phyloP scores from a whole-genome alignment of 2,329 filamentous ascomycete genomes.

The Fusarium lyarnte region DNA sequence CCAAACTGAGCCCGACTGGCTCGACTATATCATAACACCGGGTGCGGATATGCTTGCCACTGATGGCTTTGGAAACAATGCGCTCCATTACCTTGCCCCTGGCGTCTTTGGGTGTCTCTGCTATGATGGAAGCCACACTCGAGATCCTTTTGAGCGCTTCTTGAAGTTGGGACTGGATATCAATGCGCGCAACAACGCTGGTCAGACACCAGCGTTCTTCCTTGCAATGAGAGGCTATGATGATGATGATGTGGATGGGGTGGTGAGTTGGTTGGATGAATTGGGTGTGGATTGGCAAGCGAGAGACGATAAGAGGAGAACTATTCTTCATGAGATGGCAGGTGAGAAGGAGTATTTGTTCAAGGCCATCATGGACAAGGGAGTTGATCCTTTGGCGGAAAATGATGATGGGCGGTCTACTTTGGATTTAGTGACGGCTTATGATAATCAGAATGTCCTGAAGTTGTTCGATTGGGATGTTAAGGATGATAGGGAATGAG shows the following conservation, averaged over 20 bases:
- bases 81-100: slow-evolving; percentile 17
- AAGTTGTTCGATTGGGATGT: slow-evolving; percentile 15
- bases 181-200: slow-evolving; percentile 26
- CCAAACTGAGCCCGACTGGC: neutral
- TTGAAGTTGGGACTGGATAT: slow-evolving; percentile 16
- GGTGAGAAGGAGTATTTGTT: neutral
- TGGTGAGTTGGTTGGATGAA: slow-evolving; percentile 8
- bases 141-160: slow-evolving; percentile 4
- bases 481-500: neutral
- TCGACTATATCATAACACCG: slow-evolving; percentile 14
- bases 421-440: slow-evolving; percentile 18
- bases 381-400: slow-evolving; percentile 19
- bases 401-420: slow-evolving; percentile 24
- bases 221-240: neutral
- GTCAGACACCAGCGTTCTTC: slow-evolving; percentile 16
- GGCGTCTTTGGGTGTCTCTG: neutral
- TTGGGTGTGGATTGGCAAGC: slow-evolving; percentile 24
- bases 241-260: neutral
- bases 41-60: slow-evolving; percentile 13
- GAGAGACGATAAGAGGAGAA: slow-evolving; percentile 19
- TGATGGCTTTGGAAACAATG: slow-evolving; percentile 19
- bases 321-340: slow-evolving; percentile 18
- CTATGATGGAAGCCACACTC: neutral
- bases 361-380: slow-evolving; percentile 1
- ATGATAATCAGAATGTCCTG: slow-evolving; percentile 1